A percentile compares a stretch with the other conserved stretches of the same genome.
Conservation (phyloP, 768 basidiomycete species). For the Coprinopsis strossmayeri region DNA sequence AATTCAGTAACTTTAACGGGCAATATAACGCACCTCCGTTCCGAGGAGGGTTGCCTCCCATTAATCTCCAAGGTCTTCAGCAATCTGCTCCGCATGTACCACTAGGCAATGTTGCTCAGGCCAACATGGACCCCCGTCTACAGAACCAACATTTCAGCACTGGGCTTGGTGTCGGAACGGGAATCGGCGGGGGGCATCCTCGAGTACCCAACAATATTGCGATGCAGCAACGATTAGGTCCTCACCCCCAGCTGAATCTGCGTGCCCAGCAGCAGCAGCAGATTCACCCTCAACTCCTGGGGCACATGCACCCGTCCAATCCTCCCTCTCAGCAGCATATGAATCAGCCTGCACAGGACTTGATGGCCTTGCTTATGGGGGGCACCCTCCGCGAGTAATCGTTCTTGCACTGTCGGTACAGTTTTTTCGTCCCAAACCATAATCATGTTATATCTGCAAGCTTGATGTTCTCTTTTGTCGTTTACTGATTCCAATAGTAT, state of each 20-base stretch:
- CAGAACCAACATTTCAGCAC: conserved; percentile 41
- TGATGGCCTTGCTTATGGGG: conserved; percentile 82
- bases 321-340: conserved; percentile 16
- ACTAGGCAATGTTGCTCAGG: conserved; percentile 48
- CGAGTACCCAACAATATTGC: conserved; percentile 30
- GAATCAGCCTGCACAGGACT: conserved; percentile 60
- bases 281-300: conserved; percentile 47
- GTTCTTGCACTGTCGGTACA: neutral
- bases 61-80: conserved; percentile 40
- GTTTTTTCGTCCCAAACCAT: neutral
- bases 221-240: conserved; percentile 39
- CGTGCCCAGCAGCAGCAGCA: conserved; percentile 49
- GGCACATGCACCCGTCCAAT: conserved; percentile 23
- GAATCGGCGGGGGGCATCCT: conserved; percentile 34
- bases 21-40: conserved; percentile 33
- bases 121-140: conserved; percentile 49
- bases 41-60: conserved; percentile 41
- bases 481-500: neutral
- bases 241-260: conserved; percentile 40
- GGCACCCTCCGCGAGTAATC: conserved; percentile 60
- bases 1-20: conserved; percentile 48
- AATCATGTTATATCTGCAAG: neutral
- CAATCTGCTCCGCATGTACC: conserved; percentile 38
- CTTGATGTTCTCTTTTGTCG: neutral
- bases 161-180: conserved; percentile 31